Evolutionary conservation across 768 basidiomycete genomes (phyloP), one percentile per base, ranked within the genome.

Genomic region (Auricularia sp.): DNA sequence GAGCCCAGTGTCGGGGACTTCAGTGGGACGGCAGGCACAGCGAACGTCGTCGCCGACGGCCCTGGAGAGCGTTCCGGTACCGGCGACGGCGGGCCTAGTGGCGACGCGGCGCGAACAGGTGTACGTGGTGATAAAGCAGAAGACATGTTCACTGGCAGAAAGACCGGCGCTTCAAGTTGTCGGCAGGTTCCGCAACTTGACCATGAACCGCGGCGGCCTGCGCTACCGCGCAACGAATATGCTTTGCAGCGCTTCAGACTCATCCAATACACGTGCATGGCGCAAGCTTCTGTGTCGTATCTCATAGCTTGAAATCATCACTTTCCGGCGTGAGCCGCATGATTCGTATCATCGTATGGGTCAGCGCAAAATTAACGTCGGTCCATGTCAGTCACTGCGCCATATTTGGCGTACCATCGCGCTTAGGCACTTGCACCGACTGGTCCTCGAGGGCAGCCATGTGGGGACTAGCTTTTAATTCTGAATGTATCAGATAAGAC

Each of bases 41-140:
- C 29, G 24, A 59, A 59, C 29, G 56, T 33, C 34, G 56, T 59
- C 59, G 68, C 33, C 64, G 69, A 68, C 24, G 67, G 29, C 65
- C 65, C 35, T 68, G 66, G 47, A 67, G 7, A 61, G 11, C 68
- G 68, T 63, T 65, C 42, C 5, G 70, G 65, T 14, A 72, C 72
- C 3, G 79, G 78, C 3, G 78, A 79, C 24, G 70, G 68, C 6
- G 80, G 75, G 14, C 80, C 77, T n/a, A 82, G 73, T 2, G 82
- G 81, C 1, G 83, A 83, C 3, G 80, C 71, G 1, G 75, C 75
- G 0, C 72, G 75, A 36, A 72, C 65, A 18, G 67, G 58, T 45
- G 59, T 59, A 29, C 56, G 56, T 6, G 56, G 56, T 7, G 56
- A 59, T 6, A 59, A 29, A n/a, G 56, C 56, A 8, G 56, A 59